Conservation (phyloP, 1,284 basidiomycete genomes). For the Inonotus obliquus region DNA sequence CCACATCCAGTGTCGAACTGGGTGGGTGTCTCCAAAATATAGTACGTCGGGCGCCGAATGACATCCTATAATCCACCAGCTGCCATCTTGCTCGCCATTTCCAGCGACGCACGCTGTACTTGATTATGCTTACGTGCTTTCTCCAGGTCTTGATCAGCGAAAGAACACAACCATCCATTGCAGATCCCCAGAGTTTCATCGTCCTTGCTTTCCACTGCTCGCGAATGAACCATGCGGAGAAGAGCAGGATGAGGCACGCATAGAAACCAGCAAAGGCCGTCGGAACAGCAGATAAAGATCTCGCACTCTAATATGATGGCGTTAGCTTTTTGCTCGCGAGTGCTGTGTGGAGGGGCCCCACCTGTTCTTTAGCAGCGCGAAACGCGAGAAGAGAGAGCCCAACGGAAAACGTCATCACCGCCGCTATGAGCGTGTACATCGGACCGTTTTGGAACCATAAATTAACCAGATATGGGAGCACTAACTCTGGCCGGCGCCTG, state of each 20-base stretch:
- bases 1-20: too few relatives aligned
- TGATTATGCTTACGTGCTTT: too few relatives aligned
- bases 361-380: not conserved
- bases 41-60: too few relatives aligned
- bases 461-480: not conserved
- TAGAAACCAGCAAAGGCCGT: not conserved
- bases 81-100: too few relatives aligned
- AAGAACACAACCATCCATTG: not conserved
- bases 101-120: too few relatives aligned
- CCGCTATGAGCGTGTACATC: not conserved
- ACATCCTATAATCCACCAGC: too few relatives aligned
- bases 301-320: not conserved
- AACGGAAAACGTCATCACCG: not conserved
- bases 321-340: not conserved
- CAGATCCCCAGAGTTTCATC: not conserved
- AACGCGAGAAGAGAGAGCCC: not conserved
- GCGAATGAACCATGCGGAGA: not conserved
- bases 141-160: not conserved
- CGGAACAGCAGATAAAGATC: not conserved
- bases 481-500: not conserved
- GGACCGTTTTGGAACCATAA: not conserved
- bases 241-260: not conserved
- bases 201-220: not conserved
- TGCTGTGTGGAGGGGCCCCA: not conserved
- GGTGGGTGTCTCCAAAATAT: too few relatives aligned